Evolutionary conservation across 2,329 filamentous ascomycete species (phyloP).

Genomic region (Penicillium hesseltinei): DNA sequence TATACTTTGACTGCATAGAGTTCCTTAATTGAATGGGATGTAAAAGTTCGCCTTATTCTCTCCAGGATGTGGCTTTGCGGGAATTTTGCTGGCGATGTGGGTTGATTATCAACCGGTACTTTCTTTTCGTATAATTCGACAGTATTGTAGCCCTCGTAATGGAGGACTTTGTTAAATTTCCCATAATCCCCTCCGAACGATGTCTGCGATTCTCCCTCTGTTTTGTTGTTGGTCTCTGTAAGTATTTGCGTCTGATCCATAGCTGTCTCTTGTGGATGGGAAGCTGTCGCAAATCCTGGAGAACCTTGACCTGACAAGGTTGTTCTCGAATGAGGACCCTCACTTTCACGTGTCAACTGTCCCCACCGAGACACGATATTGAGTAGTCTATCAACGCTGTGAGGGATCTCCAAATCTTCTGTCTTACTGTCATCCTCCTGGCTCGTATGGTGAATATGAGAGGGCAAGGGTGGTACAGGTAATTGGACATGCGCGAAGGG

Average conservation of each 20-base stretch:
- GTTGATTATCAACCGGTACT: not conserved
- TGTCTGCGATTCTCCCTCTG: not conserved
- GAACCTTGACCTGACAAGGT: not conserved
- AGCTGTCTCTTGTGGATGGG: not conserved
- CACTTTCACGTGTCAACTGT: not conserved
- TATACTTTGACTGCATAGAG: conserved; percentile 8
- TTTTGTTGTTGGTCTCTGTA: not conserved
- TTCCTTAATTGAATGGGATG: conserved; percentile 1
- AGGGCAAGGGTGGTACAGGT: not conserved
- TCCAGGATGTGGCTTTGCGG: not conserved
- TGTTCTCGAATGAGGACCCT: not conserved
- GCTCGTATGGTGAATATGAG: conserved; percentile 1
- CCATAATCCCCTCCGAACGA: conserved; percentile 1
- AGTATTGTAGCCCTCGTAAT: not conserved
- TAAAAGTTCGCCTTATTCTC: not conserved
- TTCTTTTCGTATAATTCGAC: conserved; percentile 7
- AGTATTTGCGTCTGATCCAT: not conserved
- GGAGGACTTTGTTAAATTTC: conserved; percentile 1
- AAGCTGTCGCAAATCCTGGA: not conserved
- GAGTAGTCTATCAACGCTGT: not conserved
- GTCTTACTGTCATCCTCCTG: not conserved
- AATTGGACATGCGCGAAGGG: conserved; percentile 5
- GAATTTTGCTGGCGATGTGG: not conserved
- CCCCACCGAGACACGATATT: not conserved
- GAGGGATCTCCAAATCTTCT: not conserved